Evolutionary conservation across 495 filamentous ascomycete genomes (phyloP), one percentile per base, ranked within the genome.

Genomic region (Saxophila tyrrhenica): DNA sequence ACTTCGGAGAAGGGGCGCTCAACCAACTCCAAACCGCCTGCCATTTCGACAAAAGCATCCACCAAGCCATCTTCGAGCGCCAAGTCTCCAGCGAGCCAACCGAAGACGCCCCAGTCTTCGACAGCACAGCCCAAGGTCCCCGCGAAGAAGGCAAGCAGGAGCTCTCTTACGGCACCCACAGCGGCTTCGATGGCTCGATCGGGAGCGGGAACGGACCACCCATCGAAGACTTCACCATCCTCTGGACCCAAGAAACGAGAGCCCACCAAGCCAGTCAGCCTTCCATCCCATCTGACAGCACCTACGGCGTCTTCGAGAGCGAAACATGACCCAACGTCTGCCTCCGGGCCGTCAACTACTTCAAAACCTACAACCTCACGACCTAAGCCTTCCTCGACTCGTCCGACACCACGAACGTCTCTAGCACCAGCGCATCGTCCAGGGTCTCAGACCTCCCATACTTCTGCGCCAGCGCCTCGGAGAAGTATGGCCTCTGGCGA

Each of bases 271-370:
- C 65, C 69, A n/a, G 52, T 66, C 21, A 56, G 60, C 7, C 57
- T 70, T 0, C 66, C 69, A 1, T 65, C 68, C 2, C 69, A 69
- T 43, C 62, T 72, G 24, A 66, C 60, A 24, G 68, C 68, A 2
- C 69, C 69, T 2, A 72, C 69, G 5, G 68, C 69, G 3, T 55
- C 67, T 0, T 69, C 62, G 16, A 58, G 61, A 15, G 69, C 69
- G 15, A 70, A 67, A 48, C 67, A 67, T 54, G 67, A 63, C 0
- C 56, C 50, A 48, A 25, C 53, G 1, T 8, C 52, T 38, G 38
- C 55, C 17, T 39, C 44, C n/a, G n/a, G n/a, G n/a, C n/a, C n/a
- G n/a, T n/a, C n/a, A n/a, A 25, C 42, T 21, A 32, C 50, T 55
- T 54, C 50, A 65, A 62, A 47, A 45, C 64, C 13, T 64, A 64